Percentiles rank a stretch among this genome's conserved stretches.
Conservation (phyloP, 805 yeast species). For the Ogataea glucozyma region DNA sequence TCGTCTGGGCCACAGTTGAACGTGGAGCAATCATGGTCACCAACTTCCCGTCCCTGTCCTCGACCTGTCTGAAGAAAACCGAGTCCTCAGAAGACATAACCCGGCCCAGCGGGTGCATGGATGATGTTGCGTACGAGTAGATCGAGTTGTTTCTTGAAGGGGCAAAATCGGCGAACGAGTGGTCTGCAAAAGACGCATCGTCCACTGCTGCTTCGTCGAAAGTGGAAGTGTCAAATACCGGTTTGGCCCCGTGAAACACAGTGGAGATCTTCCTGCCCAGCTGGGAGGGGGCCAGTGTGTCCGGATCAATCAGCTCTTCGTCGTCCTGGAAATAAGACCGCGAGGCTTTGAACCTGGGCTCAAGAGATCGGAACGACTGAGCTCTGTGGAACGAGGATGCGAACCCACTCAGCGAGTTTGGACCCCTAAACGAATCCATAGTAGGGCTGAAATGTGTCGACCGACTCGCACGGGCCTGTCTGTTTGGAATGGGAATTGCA, state of each 20-base stretch:
- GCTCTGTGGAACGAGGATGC: conserved; percentile 81
- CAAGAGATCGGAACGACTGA: conserved; percentile 61
- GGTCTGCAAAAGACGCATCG: conserved; percentile 43
- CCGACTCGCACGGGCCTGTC: conserved; percentile 19
- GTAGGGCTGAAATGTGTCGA: conserved; percentile 41
- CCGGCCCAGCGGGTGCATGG: conserved; percentile 18
- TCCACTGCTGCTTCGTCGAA: conserved; percentile 42
- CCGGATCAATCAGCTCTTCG: conserved; percentile 70
- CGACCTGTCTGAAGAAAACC: conserved; percentile 49
- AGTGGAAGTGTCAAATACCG: conserved; percentile 25
- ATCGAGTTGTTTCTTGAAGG: conserved; percentile 28
- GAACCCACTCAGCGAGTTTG: conserved; percentile 71
- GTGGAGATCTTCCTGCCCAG: conserved; percentile 66
- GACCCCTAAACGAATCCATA: conserved; percentile 59
- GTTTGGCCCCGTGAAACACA: conserved; percentile 36
- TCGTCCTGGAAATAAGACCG: conserved; percentile 64
- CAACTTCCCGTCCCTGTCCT: conserved; percentile 67
- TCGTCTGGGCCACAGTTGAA: conserved; percentile 73
- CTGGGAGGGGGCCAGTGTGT: conserved; percentile 62
- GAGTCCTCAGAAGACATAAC: conserved; percentile 33
- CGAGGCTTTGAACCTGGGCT: conserved; percentile 54
- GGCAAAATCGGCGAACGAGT: conserved; percentile 31
- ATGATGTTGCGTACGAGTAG: conserved; percentile 30
- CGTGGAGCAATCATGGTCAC: conserved; percentile 77
- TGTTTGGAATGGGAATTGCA: conserved; percentile 30